A percentile compares a stretch with the other conserved stretches of the same genome.
Conservation (phyloP, 2,329 filamentous ascomycete genomes). For the Stagonosporopsis rhizophila region DNA sequence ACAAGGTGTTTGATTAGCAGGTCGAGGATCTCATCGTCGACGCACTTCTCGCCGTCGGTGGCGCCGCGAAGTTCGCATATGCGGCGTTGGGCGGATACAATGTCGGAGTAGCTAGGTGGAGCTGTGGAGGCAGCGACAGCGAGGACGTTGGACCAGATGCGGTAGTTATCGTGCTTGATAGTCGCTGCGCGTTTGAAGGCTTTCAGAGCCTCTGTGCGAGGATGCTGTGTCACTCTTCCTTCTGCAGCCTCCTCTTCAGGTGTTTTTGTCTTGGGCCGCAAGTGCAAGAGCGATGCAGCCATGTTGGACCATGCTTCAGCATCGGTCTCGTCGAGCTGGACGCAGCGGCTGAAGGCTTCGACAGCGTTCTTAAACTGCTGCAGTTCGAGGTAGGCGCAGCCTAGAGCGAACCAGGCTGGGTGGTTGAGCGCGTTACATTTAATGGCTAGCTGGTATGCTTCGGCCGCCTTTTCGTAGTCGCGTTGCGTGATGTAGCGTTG, state of each 20-base stretch:
- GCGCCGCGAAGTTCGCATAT: conserved; percentile 75
- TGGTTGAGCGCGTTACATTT: conserved; percentile 81
- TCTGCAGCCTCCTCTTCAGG: conserved; percentile 41
- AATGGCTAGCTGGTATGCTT: conserved; percentile 80
- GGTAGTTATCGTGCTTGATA: conserved; percentile 83
- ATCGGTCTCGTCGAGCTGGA: conserved; percentile 85
- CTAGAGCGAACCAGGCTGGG: conserved; percentile 86
- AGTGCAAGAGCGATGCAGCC: conserved; percentile 78
- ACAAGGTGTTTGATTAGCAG: conserved; percentile 76
- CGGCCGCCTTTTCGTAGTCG: conserved; percentile 72
- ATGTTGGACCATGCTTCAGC: conserved; percentile 96
- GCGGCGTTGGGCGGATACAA: conserved; percentile 75
- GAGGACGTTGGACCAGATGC: conserved; percentile 97
- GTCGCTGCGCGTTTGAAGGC: conserved; percentile 88
- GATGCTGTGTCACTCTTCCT: conserved; percentile 44
- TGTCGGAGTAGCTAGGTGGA: conserved; percentile 76
- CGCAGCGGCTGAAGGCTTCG: conserved; percentile 81
- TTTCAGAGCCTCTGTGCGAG: conserved; percentile 75
- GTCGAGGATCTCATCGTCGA: conserved; percentile 77
- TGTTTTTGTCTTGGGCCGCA: conserved; percentile 59
- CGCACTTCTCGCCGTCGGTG: conserved; percentile 73
- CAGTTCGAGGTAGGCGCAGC: conserved; percentile 84
- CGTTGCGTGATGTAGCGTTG: conserved; percentile 74
- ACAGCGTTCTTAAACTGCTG: conserved; percentile 79
- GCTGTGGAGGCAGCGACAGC: conserved; percentile 80